phyloP scores from a whole-genome alignment of 495 filamentous ascomycete species.

The Ramalina peruviana region DNA sequence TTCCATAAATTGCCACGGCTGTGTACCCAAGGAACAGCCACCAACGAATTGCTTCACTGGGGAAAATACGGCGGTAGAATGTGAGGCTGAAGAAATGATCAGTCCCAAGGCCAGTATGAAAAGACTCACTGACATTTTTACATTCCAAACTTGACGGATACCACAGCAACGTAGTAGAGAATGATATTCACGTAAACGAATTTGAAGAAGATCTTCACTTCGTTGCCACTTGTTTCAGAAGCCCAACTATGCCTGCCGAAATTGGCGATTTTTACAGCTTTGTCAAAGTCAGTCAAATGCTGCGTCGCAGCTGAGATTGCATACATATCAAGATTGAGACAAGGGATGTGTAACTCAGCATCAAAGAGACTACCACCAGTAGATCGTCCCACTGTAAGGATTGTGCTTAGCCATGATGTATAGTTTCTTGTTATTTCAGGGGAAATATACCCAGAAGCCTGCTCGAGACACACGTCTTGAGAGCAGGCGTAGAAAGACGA shows the following conservation, averaged over 20 bases:
- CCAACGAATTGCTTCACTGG: constrained; percentile 4
- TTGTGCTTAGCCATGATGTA: too few relatives aligned
- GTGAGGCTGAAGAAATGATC: constrained; percentile 1
- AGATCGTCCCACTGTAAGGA: constrained; percentile 22
- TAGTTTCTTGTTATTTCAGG: too few relatives aligned
- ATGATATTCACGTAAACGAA: constrained; percentile 12
- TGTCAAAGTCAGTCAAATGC: background rate
- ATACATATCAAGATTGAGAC: constrained; percentile 5
- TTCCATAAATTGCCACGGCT: constrained; percentile 1
- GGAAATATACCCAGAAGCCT: constrained; percentile 15
- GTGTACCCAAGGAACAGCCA: constrained; percentile 4
- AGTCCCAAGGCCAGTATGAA: background rate
- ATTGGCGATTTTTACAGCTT: constrained; percentile 3
- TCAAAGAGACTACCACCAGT: constrained; percentile 18
- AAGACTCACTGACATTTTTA: background rate
- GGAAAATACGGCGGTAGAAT: constrained; percentile 15
- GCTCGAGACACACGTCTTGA: constrained; percentile 18
- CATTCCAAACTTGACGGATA: constrained; percentile 8
- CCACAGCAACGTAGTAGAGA: constrained; percentile 10
- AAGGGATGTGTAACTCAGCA: constrained; percentile 3
- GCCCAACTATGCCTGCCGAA: constrained; percentile 11
- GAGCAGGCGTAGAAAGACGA: constrained; percentile 20
- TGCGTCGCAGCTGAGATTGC: background rate
- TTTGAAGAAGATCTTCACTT: constrained; percentile 8
- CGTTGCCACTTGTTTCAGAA: background rate